Percentiles rank a stretch among this genome's conserved stretches.
These are phyloP conservation scores for Lodderomyces parapsilosis DNA, from an alignment of 1,139 yeast genomes.

Conservation along the genomic window DNA sequence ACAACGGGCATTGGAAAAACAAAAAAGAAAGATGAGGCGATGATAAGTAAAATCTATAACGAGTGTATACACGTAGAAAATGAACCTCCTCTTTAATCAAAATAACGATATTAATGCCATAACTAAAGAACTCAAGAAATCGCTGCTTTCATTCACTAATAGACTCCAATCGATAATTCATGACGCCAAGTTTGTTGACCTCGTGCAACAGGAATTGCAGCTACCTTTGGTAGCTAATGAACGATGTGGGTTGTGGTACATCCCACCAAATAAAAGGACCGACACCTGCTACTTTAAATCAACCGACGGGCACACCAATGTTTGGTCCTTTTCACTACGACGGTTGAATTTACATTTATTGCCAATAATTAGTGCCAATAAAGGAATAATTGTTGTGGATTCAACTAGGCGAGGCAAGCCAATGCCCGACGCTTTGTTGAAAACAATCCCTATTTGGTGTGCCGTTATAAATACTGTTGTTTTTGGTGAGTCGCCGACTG, in stretches of 20 bases:
- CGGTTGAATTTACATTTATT: slow-evolving; percentile 73
- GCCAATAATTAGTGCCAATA: slow-evolving; percentile 36
- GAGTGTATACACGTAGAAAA: no score
- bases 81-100: slow-evolving; percentile 10
- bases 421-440: slow-evolving; percentile 84
- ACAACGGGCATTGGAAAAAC: slow-evolving; percentile 36
- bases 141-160: slow-evolving; percentile 57
- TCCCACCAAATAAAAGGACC: slow-evolving; percentile 23
- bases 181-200: slow-evolving; percentile 46
- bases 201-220: slow-evolving; percentile 13
- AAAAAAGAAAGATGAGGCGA: slow-evolving; percentile 17
- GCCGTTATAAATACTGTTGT: slow-evolving; percentile 65
- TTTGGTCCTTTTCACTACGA: slow-evolving; percentile 76
- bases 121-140: slow-evolving; percentile 45
- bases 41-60: no score
- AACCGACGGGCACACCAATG: slow-evolving; percentile 83
- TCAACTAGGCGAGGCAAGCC: slow-evolving; percentile 82
- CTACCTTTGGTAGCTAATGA: slow-evolving; percentile 68
- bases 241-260: slow-evolving; percentile 88
- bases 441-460: slow-evolving; percentile 91
- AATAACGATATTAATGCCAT: slow-evolving; percentile 22
- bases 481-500: slow-evolving; percentile 27
- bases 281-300: slow-evolving; percentile 74
- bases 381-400: slow-evolving; percentile 68
- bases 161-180: slow-evolving; percentile 67